These are phyloP conservation scores for Cercis canadensis DNA, from an alignment of 306 rosid species.

Conservation along the genomic window DNA sequence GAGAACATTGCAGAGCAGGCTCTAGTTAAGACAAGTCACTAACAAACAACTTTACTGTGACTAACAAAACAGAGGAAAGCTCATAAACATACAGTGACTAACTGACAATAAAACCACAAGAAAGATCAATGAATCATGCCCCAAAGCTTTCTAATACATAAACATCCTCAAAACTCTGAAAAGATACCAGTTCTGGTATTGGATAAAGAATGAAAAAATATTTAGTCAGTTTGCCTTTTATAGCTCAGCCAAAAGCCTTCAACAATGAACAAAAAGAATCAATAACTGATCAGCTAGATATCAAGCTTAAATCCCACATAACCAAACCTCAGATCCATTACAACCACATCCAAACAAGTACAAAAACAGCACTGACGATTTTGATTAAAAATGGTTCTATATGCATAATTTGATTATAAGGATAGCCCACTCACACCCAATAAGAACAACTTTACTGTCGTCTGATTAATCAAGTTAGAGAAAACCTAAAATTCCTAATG, in stretches of 20 bases:
- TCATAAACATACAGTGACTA: too few relatives aligned
- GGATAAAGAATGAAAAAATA: slow-evolving; percentile 6
- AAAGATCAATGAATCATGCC: not conserved
- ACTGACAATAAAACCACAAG: too few relatives aligned
- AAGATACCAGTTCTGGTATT: not conserved
- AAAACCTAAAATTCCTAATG: not conserved
- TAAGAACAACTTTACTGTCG: slow-evolving; percentile 13
- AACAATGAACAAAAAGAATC: not conserved
- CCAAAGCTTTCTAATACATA: too few relatives aligned
- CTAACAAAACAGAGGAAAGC: too few relatives aligned
- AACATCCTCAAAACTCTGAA: slow-evolving; percentile 26
- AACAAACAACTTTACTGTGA: too few relatives aligned
- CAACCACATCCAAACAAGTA: not conserved
- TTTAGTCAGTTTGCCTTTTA: not conserved
- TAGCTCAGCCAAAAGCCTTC: not conserved
- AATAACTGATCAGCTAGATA: not conserved
- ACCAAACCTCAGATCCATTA: slow-evolving; percentile 1
- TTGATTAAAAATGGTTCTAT: too few relatives aligned
- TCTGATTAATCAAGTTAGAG: not conserved
- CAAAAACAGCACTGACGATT: not conserved
- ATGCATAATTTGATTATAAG: too few relatives aligned
- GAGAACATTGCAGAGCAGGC: too few relatives aligned
- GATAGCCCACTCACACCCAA: too few relatives aligned
- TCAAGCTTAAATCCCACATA: not conserved
- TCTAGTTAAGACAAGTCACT: too few relatives aligned